Percentiles rank a stretch among this genome's conserved stretches.
These are phyloP conservation scores for Puccinia polysora DNA, from an alignment of 1,284 basidiomycete species.

Conservation along the genomic window DNA sequence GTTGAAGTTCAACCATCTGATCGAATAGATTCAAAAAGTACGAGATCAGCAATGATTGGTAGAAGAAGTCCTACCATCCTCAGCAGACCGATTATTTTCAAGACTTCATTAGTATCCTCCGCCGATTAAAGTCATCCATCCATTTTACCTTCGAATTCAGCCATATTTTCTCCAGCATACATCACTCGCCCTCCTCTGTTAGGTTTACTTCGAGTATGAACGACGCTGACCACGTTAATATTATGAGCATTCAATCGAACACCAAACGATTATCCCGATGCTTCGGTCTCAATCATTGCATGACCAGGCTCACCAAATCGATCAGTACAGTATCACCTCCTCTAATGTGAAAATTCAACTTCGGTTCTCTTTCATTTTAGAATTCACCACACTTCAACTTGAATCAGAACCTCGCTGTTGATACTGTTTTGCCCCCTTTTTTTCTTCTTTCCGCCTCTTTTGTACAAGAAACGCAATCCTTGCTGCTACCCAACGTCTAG, in stretches of 20 bases:
- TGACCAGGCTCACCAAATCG: neutral
- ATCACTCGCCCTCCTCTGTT: too few species aligned
- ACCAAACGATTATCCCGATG: neutral
- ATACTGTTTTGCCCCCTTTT: neutral
- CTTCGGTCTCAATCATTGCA: slow-evolving; percentile 2
- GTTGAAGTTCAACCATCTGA: too few species aligned
- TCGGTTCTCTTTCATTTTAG: neutral
- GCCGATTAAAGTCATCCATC: too few species aligned
- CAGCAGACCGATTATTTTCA: too few species aligned
- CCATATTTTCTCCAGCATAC: too few species aligned
- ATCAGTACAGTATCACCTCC: neutral
- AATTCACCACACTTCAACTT: neutral
- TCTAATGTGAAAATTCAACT: neutral
- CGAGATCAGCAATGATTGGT: too few species aligned
- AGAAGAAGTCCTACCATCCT: too few species aligned
- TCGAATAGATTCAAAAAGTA: too few species aligned
- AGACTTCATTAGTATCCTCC: too few species aligned
- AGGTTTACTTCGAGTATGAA: slow-evolving; percentile 2
- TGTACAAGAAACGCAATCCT: slow-evolving; percentile 32
- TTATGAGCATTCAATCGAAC: slow-evolving; percentile 7
- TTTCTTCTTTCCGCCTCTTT: neutral
- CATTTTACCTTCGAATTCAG: too few species aligned
- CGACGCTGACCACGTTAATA: neutral
- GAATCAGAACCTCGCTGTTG: neutral
- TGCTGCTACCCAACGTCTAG: slow-evolving; percentile 33